A percentile compares a stretch with the other conserved stretches of the same genome.
These are phyloP conservation scores for Allantophomopsis cytisporea DNA, from an alignment of 2,329 filamentous ascomycete species.

Conservation along the genomic window DNA sequence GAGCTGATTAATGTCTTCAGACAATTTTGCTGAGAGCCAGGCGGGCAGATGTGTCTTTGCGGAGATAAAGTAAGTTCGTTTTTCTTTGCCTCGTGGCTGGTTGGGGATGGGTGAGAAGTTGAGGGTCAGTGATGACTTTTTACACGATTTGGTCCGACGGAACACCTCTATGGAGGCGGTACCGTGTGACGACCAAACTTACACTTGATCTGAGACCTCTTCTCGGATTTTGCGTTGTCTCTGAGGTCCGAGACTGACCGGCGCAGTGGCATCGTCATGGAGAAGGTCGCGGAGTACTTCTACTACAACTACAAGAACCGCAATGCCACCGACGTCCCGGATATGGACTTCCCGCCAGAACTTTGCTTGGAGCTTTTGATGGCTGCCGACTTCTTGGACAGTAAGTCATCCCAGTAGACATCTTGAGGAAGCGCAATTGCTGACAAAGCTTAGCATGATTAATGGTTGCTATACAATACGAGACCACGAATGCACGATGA, in stretches of 20 bases:
- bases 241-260: no score
- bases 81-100: conserved; percentile 1
- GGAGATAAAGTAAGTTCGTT: conserved; percentile 54
- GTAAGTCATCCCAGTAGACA: conserved; percentile 22
- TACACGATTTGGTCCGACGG: conserved; percentile 1
- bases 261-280: conserved; percentile 55
- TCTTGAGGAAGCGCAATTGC: neutral
- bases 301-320: conserved; percentile 69
- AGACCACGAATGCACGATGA: conserved; percentile 1
- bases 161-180: conserved; percentile 14
- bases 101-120: neutral
- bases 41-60: conserved; percentile 43
- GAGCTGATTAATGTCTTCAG: conserved; percentile 1
- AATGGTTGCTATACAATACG: conserved; percentile 4
- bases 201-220: conserved; percentile 50
- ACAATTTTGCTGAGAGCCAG: conserved; percentile 3
- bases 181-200: conserved; percentile 27
- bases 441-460: conserved; percentile 2
- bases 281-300: conserved; percentile 74
- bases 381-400: conserved; percentile 64
- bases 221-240: conserved; percentile 3
- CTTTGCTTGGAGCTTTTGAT: conserved; percentile 65
- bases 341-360: conserved; percentile 71
- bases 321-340: conserved; percentile 58
- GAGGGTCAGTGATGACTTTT: conserved; percentile 4